These are phyloP conservation scores for Amphicarpaea edgeworthii DNA, from an alignment of 306 rosid genomes.

Conservation along the genomic window DNA sequence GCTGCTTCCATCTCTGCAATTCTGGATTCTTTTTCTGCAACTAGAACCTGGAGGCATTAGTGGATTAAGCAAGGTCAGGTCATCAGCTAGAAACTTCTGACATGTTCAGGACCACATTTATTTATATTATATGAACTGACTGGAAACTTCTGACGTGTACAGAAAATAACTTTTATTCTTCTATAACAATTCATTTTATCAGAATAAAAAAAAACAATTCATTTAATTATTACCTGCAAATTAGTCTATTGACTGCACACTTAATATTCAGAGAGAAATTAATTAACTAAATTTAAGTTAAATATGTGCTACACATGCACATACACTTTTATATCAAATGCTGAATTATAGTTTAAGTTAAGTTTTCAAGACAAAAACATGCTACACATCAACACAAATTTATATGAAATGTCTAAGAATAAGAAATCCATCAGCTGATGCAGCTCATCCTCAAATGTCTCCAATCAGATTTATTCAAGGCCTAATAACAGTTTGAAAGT, in stretches of 20 bases:
- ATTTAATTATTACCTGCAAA: slow-evolving; percentile 32
- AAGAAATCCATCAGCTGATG: slow-evolving; percentile 34
- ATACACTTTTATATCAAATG: neutral
- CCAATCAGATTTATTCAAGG: slow-evolving; percentile 39
- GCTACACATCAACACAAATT: neutral
- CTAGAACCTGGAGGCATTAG: slow-evolving; percentile 69
- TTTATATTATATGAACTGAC: neutral
- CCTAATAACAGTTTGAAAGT: slow-evolving; percentile 25
- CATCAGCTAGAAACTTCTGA: slow-evolving; percentile 37
- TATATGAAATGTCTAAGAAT: slow-evolving; percentile 26
- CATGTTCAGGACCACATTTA: slow-evolving; percentile 34
- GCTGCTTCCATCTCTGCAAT: slow-evolving; percentile 99
- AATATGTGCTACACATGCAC: neutral
- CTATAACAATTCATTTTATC: slow-evolving; percentile 13
- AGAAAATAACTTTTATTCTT: neutral
- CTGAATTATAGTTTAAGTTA: neutral
- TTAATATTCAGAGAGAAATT: slow-evolving; percentile 26
- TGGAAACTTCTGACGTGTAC: slow-evolving; percentile 20
- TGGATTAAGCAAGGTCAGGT: slow-evolving; percentile 41
- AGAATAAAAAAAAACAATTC: too few relatives aligned
- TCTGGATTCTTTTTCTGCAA: slow-evolving; percentile 92
- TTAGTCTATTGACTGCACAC: slow-evolving; percentile 33
- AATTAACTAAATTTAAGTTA: neutral
- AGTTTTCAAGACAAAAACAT: neutral
- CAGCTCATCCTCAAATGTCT: slow-evolving; percentile 29